Percentiles rank a stretch among this genome's conserved stretches.
phyloP scores from a whole-genome alignment of 2,329 filamentous ascomycete genomes.

The Thelonectria blattea region DNA sequence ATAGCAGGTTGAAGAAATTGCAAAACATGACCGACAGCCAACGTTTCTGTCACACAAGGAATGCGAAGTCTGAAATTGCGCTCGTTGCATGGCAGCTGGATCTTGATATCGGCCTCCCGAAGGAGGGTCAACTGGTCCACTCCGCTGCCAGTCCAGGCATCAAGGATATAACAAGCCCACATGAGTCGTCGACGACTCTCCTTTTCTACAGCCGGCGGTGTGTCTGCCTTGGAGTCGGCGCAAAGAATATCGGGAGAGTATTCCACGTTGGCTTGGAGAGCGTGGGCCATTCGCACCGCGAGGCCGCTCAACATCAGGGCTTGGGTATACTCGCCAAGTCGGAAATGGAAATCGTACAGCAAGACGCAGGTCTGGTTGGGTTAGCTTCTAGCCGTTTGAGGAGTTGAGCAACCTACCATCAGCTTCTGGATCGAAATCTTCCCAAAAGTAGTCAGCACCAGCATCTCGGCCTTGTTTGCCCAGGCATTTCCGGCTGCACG shows the following conservation, averaged over 20 bases:
- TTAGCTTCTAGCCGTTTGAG: slow-evolving; percentile 4
- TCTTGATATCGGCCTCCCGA: slow-evolving; percentile 49
- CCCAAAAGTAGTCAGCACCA: slow-evolving; percentile 47
- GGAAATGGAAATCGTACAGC: slow-evolving; percentile 49
- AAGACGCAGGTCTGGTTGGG: slow-evolving; percentile 43
- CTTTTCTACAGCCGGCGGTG: slow-evolving; percentile 45
- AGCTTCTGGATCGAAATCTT: slow-evolving; percentile 47
- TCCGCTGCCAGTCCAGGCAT: slow-evolving; percentile 49
- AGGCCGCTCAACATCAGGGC: slow-evolving; percentile 50
- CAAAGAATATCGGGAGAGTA: slow-evolving; percentile 47
- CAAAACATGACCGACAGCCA: slow-evolving; percentile 48
- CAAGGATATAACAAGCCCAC: slow-evolving; percentile 51
- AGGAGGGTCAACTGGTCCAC: slow-evolving; percentile 48
- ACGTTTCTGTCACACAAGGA: slow-evolving; percentile 47
- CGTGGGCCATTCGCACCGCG: slow-evolving; percentile 49
- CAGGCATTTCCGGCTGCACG: slow-evolving; percentile 46
- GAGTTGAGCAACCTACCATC: slow-evolving; percentile 40
- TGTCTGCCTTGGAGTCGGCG: slow-evolving; percentile 38
- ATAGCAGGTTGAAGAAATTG: slow-evolving; percentile 48
- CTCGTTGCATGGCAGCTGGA: slow-evolving; percentile 49
- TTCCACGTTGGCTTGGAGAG: slow-evolving; percentile 48
- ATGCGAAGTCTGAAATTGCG: slow-evolving; percentile 51
- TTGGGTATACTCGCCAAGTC: slow-evolving; percentile 48
- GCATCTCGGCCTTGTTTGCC: slow-evolving; percentile 46
- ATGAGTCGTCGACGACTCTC: slow-evolving; percentile 49